These are phyloP conservation scores for Trichosanthes truncata DNA, from an alignment of 306 rosid species.

Conservation along the genomic window DNA sequence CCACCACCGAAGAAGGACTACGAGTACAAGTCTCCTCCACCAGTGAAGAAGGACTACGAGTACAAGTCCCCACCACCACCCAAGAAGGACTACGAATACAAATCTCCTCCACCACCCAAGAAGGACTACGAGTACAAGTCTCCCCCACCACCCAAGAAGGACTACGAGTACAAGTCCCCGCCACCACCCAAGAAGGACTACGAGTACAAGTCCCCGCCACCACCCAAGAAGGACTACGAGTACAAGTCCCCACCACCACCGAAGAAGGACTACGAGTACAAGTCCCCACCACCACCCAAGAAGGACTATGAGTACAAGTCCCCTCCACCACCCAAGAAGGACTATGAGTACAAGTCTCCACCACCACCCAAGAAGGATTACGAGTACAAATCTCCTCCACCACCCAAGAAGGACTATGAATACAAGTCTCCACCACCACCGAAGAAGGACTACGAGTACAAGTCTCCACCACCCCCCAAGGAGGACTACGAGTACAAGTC, in stretches of 20 bases:
- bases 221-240: neutral
- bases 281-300: neutral
- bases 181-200: neutral
- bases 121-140: neutral
- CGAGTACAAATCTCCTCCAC: neutral
- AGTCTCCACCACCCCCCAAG: neutral
- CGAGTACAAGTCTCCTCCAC: neutral
- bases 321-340: neutral
- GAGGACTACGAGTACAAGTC: neutral
- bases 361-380: neutral
- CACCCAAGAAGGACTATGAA: too few species aligned
- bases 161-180: neutral
- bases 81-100: neutral
- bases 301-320: neutral
- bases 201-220: neutral
- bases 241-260: neutral
- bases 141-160: neutral
- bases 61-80: neutral
- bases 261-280: neutral
- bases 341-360: neutral
- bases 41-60: neutral
- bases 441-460: neutral
- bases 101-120: neutral
- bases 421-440: too few species aligned
- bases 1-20: too few species aligned